phyloP scores from a whole-genome alignment of 2,329 filamentous ascomycete genomes.

The Colletotrichum viniferum region DNA sequence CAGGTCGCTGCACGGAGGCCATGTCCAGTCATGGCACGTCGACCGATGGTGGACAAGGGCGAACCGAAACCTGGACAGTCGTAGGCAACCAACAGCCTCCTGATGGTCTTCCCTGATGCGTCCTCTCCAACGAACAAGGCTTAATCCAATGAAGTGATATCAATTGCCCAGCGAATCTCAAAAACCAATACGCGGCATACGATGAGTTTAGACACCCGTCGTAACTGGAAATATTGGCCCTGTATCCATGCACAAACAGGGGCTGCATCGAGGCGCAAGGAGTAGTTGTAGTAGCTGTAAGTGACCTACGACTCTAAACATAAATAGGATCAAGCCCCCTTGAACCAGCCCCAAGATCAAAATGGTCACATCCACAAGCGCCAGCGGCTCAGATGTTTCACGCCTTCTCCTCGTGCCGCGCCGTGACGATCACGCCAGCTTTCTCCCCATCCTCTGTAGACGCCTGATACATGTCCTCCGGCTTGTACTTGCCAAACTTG shows the following conservation, averaged over 20 bases:
- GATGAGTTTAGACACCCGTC: background rate
- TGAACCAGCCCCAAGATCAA: background rate
- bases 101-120: background rate
- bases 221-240: background rate
- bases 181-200: background rate
- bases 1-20: background rate
- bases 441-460: background rate
- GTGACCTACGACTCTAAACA: background rate
- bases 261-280: background rate
- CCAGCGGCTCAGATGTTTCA: background rate
- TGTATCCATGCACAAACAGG: background rate
- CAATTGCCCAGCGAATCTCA: background rate
- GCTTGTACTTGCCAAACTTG: constrained; percentile 22
- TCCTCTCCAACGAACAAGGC: background rate
- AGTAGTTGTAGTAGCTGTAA: background rate
- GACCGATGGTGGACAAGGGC: background rate
- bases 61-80: background rate
- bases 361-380: background rate
- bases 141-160: background rate
- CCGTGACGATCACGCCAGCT: background rate
- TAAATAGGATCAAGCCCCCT: background rate
- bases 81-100: background rate
- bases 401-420: constrained; percentile 6
- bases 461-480: background rate
- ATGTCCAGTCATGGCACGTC: background rate